phyloP scores from a whole-genome alignment of 108 stramenopile species.

The Aurantiochytrium sp. region DNA sequence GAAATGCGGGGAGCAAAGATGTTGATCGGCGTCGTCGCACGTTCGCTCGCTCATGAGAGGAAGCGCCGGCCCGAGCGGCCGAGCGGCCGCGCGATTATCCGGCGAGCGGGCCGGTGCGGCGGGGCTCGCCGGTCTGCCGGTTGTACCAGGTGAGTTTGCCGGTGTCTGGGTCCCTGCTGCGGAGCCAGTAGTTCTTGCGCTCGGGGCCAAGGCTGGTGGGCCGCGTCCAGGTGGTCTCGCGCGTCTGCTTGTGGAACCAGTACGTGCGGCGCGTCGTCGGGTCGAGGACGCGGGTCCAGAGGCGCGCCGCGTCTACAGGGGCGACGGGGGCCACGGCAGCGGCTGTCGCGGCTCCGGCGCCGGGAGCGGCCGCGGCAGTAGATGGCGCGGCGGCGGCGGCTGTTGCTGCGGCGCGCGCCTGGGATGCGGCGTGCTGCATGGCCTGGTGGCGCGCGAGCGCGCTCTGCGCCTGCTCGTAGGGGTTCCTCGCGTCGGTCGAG shows the following conservation, averaged over 20 bases:
- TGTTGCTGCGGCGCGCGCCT: no score
- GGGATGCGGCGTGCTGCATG: not conserved
- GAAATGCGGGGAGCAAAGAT: no score
- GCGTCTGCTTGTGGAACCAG: not conserved
- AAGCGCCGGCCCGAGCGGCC: no score
- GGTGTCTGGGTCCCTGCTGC: not conserved
- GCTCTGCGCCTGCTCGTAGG: not conserved
- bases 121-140: not conserved
- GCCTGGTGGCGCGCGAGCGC: not conserved
- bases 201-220: not conserved
- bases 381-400: not conserved
- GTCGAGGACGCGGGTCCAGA: not conserved
- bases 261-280: not conserved
- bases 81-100: not conserved
- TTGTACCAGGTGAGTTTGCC: not conserved
- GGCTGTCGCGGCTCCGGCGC: not conserved
- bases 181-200: not conserved
- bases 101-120: not conserved
- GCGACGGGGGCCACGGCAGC: not conserved
- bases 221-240: not conserved
- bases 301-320: no score
- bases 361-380: not conserved
- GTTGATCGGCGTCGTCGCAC: no score
- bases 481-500: not conserved
- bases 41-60: not conserved